Conservation (phyloP, 306 rosid species). For the Hylodesmum podocarpum region DNA sequence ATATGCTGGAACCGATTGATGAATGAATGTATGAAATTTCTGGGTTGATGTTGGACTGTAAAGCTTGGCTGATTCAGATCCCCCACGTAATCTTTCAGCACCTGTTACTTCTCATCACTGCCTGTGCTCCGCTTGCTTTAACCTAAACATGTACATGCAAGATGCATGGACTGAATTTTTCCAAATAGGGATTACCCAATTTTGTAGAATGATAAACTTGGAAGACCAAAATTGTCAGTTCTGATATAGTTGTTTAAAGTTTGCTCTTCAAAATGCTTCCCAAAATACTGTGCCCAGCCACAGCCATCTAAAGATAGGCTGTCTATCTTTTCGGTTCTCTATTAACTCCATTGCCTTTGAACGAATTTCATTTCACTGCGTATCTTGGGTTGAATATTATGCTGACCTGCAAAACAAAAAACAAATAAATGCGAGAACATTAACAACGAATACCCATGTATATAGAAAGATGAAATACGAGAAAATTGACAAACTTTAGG, state of each 20-base stretch:
- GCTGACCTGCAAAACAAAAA: conserved; percentile 10
- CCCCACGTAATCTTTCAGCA: neutral
- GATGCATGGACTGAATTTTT: neutral
- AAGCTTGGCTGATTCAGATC: neutral
- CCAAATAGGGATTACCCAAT: neutral
- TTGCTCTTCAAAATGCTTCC: conserved; percentile 1
- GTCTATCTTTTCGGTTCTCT: neutral
- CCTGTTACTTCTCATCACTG: neutral
- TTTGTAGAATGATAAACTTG: conserved; percentile 50
- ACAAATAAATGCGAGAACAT: neutral
- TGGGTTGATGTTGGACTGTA: neutral
- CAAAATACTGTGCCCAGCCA: neutral
- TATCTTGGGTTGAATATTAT: neutral
- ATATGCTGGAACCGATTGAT: neutral
- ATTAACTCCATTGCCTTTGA: neutral
- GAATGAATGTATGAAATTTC: neutral
- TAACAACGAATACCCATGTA: neutral
- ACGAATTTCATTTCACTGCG: neutral
- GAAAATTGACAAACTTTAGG: neutral
- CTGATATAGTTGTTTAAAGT: neutral
- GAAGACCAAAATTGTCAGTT: conserved; percentile 30
- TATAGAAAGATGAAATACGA: neutral
- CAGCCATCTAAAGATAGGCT: neutral
- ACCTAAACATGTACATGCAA: neutral
- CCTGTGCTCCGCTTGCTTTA: neutral